Percentiles rank a stretch among this genome's conserved stretches.
These are phyloP conservation scores for Cryptococcus hybrid DNA, from an alignment of 1,284 basidiomycete genomes.

Conservation along the genomic window DNA sequence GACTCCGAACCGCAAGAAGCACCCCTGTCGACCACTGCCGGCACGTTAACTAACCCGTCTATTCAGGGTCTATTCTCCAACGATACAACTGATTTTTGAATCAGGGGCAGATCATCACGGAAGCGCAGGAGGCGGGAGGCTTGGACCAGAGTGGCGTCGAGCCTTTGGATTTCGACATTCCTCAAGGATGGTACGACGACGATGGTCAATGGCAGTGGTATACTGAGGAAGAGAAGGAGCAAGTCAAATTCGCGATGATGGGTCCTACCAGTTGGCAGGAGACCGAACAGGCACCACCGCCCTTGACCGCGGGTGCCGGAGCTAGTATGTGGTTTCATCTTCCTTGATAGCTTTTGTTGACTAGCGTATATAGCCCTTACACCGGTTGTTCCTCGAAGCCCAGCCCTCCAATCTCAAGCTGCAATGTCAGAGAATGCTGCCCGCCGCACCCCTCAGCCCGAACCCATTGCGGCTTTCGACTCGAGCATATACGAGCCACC, in stretches of 20 bases:
- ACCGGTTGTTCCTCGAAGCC: conserved; percentile 8
- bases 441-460: conserved; percentile 31
- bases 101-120: not conserved
- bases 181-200: conserved; percentile 47
- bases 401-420: conserved; percentile 7
- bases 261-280: conserved; percentile 5
- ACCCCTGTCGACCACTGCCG: conserved; percentile 19
- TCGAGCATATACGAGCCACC: conserved; percentile 20
- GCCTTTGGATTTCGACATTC: conserved; percentile 31
- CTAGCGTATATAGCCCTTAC: not conserved
- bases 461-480: conserved; percentile 8
- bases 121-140: not conserved
- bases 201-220: conserved; percentile 42
- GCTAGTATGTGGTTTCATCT: conserved; percentile 5
- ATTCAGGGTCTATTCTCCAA: conserved; percentile 27
- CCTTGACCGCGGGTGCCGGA: not conserved
- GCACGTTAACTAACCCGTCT: conserved; percentile 7
- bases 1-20: conserved; percentile 13
- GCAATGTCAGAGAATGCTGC: conserved; percentile 30
- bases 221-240: conserved; percentile 42
- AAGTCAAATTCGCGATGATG: conserved; percentile 35
- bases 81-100: conserved; percentile 28
- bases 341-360: not conserved
- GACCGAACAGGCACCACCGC: not conserved
- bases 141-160: conserved; percentile 9